Evolutionary conservation across 2,329 filamentous ascomycete species (phyloP).

Genomic region (Aureobasidium uvarum): DNA sequence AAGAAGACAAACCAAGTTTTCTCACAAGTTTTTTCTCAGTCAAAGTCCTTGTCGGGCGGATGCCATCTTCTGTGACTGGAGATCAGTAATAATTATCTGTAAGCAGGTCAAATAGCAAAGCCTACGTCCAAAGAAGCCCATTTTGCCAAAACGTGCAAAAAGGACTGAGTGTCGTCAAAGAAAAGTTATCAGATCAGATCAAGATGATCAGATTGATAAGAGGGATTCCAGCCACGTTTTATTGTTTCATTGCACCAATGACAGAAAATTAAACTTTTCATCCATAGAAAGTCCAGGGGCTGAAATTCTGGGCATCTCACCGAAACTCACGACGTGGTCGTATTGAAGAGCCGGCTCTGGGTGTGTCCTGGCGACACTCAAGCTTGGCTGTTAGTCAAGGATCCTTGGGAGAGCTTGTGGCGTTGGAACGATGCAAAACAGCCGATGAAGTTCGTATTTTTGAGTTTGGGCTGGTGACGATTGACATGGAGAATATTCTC

Average conservation of each 20-base stretch:
- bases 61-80: not conserved
- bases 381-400: not conserved
- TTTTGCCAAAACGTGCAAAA: not conserved
- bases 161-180: not conserved
- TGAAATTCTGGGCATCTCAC: not conserved
- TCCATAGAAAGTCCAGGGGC: not conserved
- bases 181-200: constrained; percentile 6
- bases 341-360: not conserved
- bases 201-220: constrained; percentile 12
- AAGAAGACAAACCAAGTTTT: not conserved
- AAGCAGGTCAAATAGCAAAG: not conserved
- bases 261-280: not conserved
- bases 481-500: too few species aligned
- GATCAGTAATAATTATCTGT: not conserved
- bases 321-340: not conserved
- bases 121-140: not conserved
- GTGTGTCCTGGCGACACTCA: not conserved
- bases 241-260: not conserved
- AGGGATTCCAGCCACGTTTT: not conserved
- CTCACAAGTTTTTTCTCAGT: constrained; percentile 1
- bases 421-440: not conserved
- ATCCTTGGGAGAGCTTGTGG: not conserved
- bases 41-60: not conserved
- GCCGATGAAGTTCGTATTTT: not conserved
- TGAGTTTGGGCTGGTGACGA: not conserved